phyloP scores from a whole-genome alignment of 106 monocot species.

The Cymbidium sinense region DNA sequence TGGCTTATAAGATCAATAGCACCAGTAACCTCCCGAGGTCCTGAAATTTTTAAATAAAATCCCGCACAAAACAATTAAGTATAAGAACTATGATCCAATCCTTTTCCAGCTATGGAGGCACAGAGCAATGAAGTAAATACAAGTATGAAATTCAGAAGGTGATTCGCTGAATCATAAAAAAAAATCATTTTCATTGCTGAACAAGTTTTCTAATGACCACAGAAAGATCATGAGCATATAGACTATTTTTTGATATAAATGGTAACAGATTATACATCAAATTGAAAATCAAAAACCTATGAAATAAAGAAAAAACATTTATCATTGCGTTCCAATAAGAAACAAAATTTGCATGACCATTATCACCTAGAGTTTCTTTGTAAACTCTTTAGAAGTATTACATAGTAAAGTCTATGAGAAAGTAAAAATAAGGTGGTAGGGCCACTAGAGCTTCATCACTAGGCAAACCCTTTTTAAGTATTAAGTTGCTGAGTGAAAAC shows the following conservation, averaged over 20 bases:
- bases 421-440: not conserved
- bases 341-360: not conserved
- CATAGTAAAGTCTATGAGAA: not conserved
- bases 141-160: not conserved
- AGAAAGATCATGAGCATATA: not conserved
- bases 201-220: not conserved
- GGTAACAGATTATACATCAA: not conserved
- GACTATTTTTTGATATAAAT: not conserved
- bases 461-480: not conserved
- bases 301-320: not conserved
- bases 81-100: not conserved
- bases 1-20: slow-evolving; percentile 90
- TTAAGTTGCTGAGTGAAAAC: not conserved
- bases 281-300: not conserved
- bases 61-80: not conserved
- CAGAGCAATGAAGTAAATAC: not conserved
- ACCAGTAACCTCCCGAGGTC: slow-evolving; percentile 84
- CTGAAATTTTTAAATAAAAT: slow-evolving; percentile 33
- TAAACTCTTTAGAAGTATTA: not conserved
- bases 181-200: not conserved
- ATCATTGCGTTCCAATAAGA: not conserved
- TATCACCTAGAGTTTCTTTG: not conserved
- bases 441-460: not conserved
- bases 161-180: not conserved
- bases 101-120: not conserved